Percentiles rank a stretch among this genome's conserved stretches.
Conservation (phyloP, 768 basidiomycete species). For the Dendrothele bispora region DNA sequence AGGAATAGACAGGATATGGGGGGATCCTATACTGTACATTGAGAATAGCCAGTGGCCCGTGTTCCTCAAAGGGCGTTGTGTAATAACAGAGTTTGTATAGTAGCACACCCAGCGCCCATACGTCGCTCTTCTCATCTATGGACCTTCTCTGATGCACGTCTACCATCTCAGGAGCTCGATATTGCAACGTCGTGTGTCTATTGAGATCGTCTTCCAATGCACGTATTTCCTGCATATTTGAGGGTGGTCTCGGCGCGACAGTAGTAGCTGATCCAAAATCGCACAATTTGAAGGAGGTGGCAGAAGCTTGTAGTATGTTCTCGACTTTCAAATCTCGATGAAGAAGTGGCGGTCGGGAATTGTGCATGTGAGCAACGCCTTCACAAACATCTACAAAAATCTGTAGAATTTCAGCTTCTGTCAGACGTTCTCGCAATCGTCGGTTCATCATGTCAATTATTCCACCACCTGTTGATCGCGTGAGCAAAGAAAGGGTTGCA, state of each 20-base stretch:
- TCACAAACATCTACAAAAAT: conserved; percentile 99
- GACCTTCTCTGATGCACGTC: conserved; percentile 83
- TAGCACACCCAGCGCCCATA: conserved; percentile 96
- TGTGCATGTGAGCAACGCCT: conserved; percentile 96
- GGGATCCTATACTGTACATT: conserved; percentile 95
- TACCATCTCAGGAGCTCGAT: conserved; percentile 98
- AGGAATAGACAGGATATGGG: conserved; percentile 84
- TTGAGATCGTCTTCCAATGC: conserved; percentile 89
- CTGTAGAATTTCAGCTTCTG: conserved; percentile 94
- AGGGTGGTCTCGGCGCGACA: conserved; percentile 68
- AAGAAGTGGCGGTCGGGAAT: conserved; percentile 82
- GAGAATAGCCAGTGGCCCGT: conserved; percentile 92
- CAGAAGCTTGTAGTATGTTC: conserved; percentile 90
- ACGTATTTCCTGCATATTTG: conserved; percentile 81
- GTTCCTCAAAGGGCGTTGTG: conserved; percentile 98
- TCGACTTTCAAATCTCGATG: conserved; percentile 99
- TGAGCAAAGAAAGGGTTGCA: neutral
- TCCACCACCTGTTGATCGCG: conserved; percentile 69
- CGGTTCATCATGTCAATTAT: conserved; percentile 99
- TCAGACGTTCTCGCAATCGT: conserved; percentile 88
- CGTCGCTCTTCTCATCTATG: conserved; percentile 92
- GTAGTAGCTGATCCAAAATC: conserved; percentile 95
- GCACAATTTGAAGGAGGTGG: conserved; percentile 89
- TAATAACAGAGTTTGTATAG: conserved; percentile 99
- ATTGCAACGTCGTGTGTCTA: conserved; percentile 94